phyloP scores from a whole-genome alignment of 139 green algal genomes.

The Coccomyxa sp. region DNA sequence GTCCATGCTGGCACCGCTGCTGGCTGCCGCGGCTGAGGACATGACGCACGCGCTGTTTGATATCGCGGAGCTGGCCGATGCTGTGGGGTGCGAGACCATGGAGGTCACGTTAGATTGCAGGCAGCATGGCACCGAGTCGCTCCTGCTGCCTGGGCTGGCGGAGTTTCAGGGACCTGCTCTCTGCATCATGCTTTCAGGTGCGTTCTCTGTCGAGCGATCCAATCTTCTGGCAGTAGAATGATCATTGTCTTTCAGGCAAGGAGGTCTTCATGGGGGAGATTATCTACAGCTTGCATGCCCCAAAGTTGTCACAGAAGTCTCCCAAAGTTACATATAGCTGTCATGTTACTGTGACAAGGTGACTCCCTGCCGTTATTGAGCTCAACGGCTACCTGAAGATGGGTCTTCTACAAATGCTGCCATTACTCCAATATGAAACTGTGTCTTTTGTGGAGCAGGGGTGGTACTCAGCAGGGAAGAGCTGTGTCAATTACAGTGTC shows the following conservation, averaged over 20 bases:
- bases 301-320: not conserved
- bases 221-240: not conserved
- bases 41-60: conserved; percentile 29
- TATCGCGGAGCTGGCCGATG: conserved; percentile 54
- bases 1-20: not conserved
- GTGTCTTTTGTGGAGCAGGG: not conserved
- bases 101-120: conserved; percentile 46
- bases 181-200: conserved; percentile 43
- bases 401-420: not conserved
- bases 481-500: conserved; percentile 27
- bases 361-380: not conserved
- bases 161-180: conserved; percentile 63
- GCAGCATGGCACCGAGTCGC: conserved; percentile 34
- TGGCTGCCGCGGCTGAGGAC: not conserved
- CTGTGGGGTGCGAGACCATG: conserved; percentile 19
- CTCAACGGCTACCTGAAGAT: not conserved
- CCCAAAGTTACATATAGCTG: not conserved
- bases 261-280: not conserved
- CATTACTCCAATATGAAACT: not conserved
- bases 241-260: not conserved
- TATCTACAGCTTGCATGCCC: not conserved
- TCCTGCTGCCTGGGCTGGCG: conserved; percentile 55
- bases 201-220: not conserved
- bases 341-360: not conserved
- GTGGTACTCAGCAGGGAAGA: conserved; percentile 6